Base-by-base conservation (phyloP, 2,329 filamentous ascomycete species). In the Penicillium sumatraense region DNA sequence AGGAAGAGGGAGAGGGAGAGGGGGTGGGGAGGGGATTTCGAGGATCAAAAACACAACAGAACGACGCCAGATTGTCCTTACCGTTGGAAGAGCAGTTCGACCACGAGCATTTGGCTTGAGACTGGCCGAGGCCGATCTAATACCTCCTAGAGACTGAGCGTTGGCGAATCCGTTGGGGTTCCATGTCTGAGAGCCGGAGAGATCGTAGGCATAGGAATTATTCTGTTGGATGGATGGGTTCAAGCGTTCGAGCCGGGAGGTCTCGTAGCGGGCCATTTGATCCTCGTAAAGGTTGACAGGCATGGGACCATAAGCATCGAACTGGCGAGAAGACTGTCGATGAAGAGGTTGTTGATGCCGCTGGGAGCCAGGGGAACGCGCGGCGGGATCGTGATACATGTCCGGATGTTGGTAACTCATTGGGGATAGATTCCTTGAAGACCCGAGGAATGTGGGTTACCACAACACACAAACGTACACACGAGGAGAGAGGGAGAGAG, bases 281-380 rank as follows among this genome's bases (percentile, higher is more conserved):
- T 89, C 86, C 51, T 95, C 90, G 74, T 93, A 96, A 49, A 93
- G 80, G 55, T 85, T 85, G 47, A 80, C 78, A 20, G 86, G 83
- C 69, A 91, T 83, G 53, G 86, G 85, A 57, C 83, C 85, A 69
- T 89, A 88, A 57, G 82, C 81, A 64, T 96, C 91, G 71, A 93
- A 90, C 64, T 89, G 89, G 65, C 91, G 85, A 65, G 91, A 93
- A 40, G 86, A 80, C 71, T 89, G 87, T 64, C 89, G 86, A 68
- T 89, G 86, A 54, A 89, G 78, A 55, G 82, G 80, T 80, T 88
- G 80, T 70, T 80, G 80, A 67, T 83, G 83, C 65, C 89, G 89
- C 71, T 89, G 86, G 27, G 88, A 86, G 69, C 85, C 87, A 35
- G 91, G 90, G 61, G 89, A 91, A 69, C 90, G 88, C 72, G 87